Percentiles rank a stretch among this genome's conserved stretches.
These are phyloP conservation scores for Colletotrichum sp. DNA, from an alignment of 2,329 filamentous ascomycete species.

Conservation along the genomic window DNA sequence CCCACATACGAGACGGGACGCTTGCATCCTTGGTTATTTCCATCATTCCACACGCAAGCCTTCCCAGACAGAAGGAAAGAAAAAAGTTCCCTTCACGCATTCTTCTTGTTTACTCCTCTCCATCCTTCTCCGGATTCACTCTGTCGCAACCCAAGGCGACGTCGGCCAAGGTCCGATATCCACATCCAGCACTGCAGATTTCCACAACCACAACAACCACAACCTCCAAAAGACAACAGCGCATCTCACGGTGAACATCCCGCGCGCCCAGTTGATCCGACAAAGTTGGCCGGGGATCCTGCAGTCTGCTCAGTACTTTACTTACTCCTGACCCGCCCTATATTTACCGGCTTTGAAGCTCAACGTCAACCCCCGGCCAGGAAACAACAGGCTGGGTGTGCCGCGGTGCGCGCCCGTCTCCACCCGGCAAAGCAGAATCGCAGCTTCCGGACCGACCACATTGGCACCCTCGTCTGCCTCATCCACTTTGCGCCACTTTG, in stretches of 20 bases:
- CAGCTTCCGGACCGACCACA: conserved; percentile 4
- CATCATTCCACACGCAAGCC: not conserved
- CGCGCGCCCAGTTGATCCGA: not conserved
- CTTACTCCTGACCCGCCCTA: not conserved
- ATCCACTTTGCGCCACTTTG: conserved; percentile 13
- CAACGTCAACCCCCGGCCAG: not conserved
- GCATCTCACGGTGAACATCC: not conserved
- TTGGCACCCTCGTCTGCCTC: conserved; percentile 5
- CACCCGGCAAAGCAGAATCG: conserved; percentile 17
- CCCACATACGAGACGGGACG: not conserved
- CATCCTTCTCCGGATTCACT: not conserved
- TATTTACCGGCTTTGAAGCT: not conserved
- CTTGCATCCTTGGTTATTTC: not conserved
- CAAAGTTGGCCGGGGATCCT: conserved; percentile 1
- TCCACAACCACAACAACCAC: not conserved
- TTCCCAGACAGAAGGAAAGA: not conserved
- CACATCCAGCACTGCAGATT: not conserved
- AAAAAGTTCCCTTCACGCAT: not conserved
- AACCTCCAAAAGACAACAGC: not conserved
- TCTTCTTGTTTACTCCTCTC: not conserved
- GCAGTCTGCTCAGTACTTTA: not conserved
- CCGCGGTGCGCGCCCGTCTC: conserved; percentile 2
- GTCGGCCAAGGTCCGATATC: conserved; percentile 14
- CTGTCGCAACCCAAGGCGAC: not conserved
- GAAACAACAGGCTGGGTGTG: conserved; percentile 4